phyloP scores from a whole-genome alignment of 2,329 filamentous ascomycete species.

The Boeremia lycopersici region DNA sequence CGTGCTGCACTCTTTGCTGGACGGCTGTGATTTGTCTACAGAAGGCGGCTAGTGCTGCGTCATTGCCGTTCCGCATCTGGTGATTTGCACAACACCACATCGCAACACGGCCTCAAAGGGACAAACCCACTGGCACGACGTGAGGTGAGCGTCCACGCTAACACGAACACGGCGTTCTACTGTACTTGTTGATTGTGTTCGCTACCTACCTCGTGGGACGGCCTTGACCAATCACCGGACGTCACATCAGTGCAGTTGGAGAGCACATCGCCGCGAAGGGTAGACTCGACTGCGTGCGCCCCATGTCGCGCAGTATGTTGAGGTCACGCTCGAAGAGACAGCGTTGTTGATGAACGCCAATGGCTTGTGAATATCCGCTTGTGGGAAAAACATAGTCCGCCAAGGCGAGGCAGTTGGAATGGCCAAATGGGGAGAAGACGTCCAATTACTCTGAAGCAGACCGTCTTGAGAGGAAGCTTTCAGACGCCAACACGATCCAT shows the following conservation, averaged over 20 bases:
- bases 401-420: neutral
- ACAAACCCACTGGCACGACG: neutral
- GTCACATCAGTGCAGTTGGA: neutral
- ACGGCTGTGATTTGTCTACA: constrained; percentile 38
- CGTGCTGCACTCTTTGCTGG: constrained; percentile 44
- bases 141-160: neutral
- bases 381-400: too few relatives aligned
- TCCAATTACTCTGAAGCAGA: neutral
- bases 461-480: neutral
- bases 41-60: constrained; percentile 13
- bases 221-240: neutral
- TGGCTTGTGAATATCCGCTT: too few relatives aligned
- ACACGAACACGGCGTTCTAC: neutral
- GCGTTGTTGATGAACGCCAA: too few relatives aligned
- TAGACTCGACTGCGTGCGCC: too few relatives aligned
- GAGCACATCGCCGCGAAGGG: too few relatives aligned
- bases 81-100: constrained; percentile 13
- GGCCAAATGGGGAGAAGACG: neutral
- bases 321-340: too few relatives aligned
- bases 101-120: neutral
- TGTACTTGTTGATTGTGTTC: neutral
- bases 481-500: neutral
- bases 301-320: too few relatives aligned
- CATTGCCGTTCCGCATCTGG: constrained; percentile 12
- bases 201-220: too few relatives aligned